Base-by-base conservation (phyloP, 2,329 filamentous ascomycete species). In the Graphiopsis chlorocephala region DNA sequence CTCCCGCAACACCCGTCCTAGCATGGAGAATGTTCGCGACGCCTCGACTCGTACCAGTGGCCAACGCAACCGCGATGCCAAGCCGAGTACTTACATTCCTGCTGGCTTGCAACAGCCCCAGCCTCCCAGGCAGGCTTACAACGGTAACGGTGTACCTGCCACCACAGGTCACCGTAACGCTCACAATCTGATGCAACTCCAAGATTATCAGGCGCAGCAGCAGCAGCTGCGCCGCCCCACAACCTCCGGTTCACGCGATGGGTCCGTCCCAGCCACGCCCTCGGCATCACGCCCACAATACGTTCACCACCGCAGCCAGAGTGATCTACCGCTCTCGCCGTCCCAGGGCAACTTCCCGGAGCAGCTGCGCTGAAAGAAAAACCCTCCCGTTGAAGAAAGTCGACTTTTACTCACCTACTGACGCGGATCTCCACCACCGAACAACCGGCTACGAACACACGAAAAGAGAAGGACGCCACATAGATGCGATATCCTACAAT, bases 81-180 rank as follows among this genome's bases (percentile, higher is more conserved):
- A 68, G 59, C 69, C 72, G 20, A 64, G 62, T 53, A 72, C 70
- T 1, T 72, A 73, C 59, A 59, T 68, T 14, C 70, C 71, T 20
- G 66, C 66, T 20, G 71, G 69, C 26, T 52, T 59, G 53, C 48
- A 53, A 7, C 60, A 62, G 47, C 48, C 48, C 17, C 60, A 62
- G n/a, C 60, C 60, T 35, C 31, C 47, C 4, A 50, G 10, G 48
- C 47, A 53, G 26, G 28, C 60, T 29, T 55, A 55, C 26, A 45
- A 42, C 25, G 31, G 48, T 26, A 42, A 52, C 5, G 47, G 60
- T 17, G 50, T 33, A 3, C 45, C 45, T 5, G 28, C 48, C n/a
- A 50, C 29, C 4, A 62, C 48, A 17, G 60, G 60, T 14, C 48
- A 62, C 25, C 60, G 60, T 35, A 20, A 50, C 6, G 60, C 48